phyloP scores from a whole-genome alignment of 2,329 filamentous ascomycete species.

The Phoma sp. region DNA sequence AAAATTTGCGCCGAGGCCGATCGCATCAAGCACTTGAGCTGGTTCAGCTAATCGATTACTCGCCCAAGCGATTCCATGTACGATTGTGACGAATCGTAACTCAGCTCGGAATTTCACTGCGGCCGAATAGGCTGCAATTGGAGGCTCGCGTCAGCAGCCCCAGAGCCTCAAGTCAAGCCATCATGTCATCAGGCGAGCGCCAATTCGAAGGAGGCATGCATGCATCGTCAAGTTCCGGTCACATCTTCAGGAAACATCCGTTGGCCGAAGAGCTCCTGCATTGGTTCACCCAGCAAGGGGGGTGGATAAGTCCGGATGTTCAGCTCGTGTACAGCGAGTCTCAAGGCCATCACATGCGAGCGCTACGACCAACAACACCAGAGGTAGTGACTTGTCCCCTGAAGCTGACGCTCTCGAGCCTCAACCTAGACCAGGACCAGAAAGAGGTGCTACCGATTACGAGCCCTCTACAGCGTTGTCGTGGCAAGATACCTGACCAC shows the following conservation, averaged over 20 bases:
- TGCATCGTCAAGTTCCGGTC: constrained; percentile 9
- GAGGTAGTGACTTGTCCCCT: constrained; percentile 43
- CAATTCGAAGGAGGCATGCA: constrained; percentile 1
- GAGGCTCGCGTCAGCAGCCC: constrained; percentile 22
- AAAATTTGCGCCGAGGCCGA: constrained; percentile 26
- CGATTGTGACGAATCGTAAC: constrained; percentile 4
- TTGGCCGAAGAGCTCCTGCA: constrained; percentile 28
- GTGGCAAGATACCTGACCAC: constrained; percentile 39
- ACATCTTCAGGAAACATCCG: constrained; percentile 19
- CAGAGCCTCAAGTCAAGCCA: constrained; percentile 9
- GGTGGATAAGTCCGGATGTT: constrained; percentile 41
- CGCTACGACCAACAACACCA: constrained; percentile 29
- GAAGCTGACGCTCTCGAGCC: constrained; percentile 44
- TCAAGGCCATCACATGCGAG: constrained; percentile 43
- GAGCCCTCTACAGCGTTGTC: constrained; percentile 35
- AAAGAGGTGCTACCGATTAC: constrained; percentile 33
- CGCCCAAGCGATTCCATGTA: constrained; percentile 6
- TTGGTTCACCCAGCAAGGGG: constrained; percentile 45
- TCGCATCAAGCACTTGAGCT: constrained; percentile 19
- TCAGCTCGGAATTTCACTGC: constrained; percentile 10
- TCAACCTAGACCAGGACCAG: constrained; percentile 43
- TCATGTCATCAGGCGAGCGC: constrained; percentile 19
- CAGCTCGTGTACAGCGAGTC: constrained; percentile 35
- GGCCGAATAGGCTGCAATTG: constrained; percentile 8
- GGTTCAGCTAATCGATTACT: constrained; percentile 6